Evolutionary conservation across 257 asterid genomes (phyloP), one percentile per base, ranked within the genome.

Genomic region (Rauvolfia tetraphylla): DNA sequence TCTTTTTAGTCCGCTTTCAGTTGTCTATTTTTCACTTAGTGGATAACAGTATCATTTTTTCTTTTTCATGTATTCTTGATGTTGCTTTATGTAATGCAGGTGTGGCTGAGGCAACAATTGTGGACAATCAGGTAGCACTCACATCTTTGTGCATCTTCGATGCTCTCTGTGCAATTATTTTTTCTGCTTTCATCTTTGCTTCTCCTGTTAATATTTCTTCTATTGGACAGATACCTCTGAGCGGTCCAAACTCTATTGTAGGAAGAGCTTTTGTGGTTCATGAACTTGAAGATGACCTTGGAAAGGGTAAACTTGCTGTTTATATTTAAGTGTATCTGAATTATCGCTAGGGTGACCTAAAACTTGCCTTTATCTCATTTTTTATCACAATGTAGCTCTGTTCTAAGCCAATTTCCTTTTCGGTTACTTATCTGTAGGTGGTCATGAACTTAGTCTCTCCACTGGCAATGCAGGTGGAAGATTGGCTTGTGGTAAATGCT

Each of bases 381-480:
- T 76, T 57, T 38, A 34, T 67, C 13, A 33, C 71, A 46, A 34
- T 72, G 20, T 25, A n/a, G 48, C 76, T 49, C 72, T 49, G 17
- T 12, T 20, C 59, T 65, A 20, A 23, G 25, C 56, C 13, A 46
- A 18, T 27, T 22, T 36, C 48, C 36, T 38, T 23, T 39, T 62
- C 68, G 36, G 56, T 59, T 61, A 48, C 76, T 63, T 2, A 31
- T 59, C 38, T 84, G 67, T 81, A 94, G 98, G 97, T 75, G 97
- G 98, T 66, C 98, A 94, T 61, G 97, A 94, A 82, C 98, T 94
- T 76, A 94, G 98, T 76, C 96, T 94, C 66, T 63, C 84, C 76
- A 92, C 98, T 44, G 98, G 98, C 68, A 94, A 94, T 86, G 98
- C 98, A 22, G 98, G 98, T 57, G 98, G 98, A 73, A 87, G 98